Evolutionary conservation across 192 early-diverging fungal species (phyloP), one percentile per base, ranked within the genome.

Genomic region (Mortierella hygrophila): DNA sequence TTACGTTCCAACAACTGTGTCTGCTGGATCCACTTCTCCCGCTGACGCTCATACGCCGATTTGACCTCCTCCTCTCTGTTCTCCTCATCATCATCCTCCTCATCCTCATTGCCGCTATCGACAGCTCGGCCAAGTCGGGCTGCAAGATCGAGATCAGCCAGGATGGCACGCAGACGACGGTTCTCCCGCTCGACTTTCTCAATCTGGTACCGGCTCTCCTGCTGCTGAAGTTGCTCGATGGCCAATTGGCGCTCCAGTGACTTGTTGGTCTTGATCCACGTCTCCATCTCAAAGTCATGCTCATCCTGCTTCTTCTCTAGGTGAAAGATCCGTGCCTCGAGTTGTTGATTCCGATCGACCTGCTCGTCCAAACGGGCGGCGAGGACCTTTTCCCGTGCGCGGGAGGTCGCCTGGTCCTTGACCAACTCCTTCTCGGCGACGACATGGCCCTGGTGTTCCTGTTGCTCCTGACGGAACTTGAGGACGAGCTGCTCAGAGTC

Each of bases 211-310:
- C 23, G 21, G 18, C 54, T 69, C 68, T 83, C 82, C 54, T 83
- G 72, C 29, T 74, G 77, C 47, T 83, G 71, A 52, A 83, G 70
- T 16, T 78, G 82, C 37, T 83, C 82, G n/a, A 83, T 78, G 38
- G 76, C 70, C 42, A 83, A 55, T 46, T 83, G 82, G 21, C 82
- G 76, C n/a, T 83, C 82, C 21, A 83, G 29, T n/a, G 82, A 83
- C 11, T 41, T 41, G 23, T 70, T 71, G 40, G 60, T 70, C 52
- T 70, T 42, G 5, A n/a, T 35, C 82, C 82, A 83, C 15, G 71
- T 29, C 3, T 76, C 76, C 32, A 26, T 35, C 29, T 83, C 82
- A 4, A 78, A 76, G 15, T 74, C 70, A 6, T 78, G 47, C 23
- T n/a, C 42, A 3, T 20, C 54, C 18, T 76, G 68, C 18, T 37